These are phyloP conservation scores for Rubus parviflorus DNA, from an alignment of 306 rosid species.

Conservation along the genomic window DNA sequence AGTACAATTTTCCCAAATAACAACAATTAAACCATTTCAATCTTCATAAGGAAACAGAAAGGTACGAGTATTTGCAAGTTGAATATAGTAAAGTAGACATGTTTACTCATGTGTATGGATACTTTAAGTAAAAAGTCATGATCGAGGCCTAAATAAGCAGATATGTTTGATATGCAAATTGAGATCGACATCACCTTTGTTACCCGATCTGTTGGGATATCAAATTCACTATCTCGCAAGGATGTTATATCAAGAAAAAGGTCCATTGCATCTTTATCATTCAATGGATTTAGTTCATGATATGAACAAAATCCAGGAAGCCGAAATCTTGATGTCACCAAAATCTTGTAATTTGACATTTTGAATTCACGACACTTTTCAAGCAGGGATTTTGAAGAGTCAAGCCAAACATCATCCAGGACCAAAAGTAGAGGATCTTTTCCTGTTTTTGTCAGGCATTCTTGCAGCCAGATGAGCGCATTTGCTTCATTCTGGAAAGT, in stretches of 20 bases:
- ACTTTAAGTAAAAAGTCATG: no score
- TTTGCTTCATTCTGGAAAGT: constrained; percentile 38
- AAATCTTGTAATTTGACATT: constrained; percentile 37
- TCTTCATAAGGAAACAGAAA: no score
- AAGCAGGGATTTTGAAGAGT: constrained; percentile 11
- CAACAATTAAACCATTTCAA: not conserved
- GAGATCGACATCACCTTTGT: constrained; percentile 44
- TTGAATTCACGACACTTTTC: constrained; percentile 34
- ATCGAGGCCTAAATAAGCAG: no score
- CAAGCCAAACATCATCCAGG: constrained; percentile 11
- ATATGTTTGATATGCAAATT: constrained; percentile 16
- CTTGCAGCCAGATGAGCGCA: constrained; percentile 27
- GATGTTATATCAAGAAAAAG: constrained; percentile 37
- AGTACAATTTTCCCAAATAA: constrained; percentile 9
- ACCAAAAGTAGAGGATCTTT: not conserved
- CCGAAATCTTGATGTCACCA: not conserved
- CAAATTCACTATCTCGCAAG: constrained; percentile 17
- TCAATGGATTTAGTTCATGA: constrained; percentile 33
- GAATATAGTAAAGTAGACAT: no score
- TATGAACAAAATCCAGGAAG: constrained; percentile 30
- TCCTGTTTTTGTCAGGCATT: not conserved
- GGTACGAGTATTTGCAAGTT: no score
- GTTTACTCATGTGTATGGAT: no score
- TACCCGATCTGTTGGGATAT: constrained; percentile 25
- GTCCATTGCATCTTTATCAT: constrained; percentile 26